Conservation (phyloP, 2,329 filamentous ascomycete species). For the Rachicladosporium sp. region DNA sequence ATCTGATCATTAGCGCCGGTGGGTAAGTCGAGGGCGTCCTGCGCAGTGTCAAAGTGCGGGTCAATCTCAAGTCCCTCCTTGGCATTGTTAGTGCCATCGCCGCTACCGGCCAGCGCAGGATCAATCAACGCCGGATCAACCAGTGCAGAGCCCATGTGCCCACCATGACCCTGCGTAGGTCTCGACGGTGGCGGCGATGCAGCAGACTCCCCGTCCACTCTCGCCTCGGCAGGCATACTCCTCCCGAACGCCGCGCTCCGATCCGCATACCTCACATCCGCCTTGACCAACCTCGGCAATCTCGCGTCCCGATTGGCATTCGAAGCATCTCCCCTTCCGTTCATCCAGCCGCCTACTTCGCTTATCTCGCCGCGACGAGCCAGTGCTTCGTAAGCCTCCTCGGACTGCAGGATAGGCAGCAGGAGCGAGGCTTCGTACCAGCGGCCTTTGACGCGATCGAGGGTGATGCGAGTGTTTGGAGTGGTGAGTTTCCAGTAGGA, state of each 20-base stretch:
- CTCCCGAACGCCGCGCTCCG: slow-evolving; percentile 30
- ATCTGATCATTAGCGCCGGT: too few species aligned
- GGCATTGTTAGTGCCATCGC: not conserved
- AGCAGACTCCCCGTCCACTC: slow-evolving; percentile 15
- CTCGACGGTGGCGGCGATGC: not conserved
- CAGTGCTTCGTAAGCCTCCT: slow-evolving; percentile 9
- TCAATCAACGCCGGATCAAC: slow-evolving; percentile 4
- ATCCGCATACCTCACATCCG: slow-evolving; percentile 20
- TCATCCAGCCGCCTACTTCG: slow-evolving; percentile 25
- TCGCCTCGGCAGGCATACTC: slow-evolving; percentile 26
- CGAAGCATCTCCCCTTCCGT: slow-evolving; percentile 23
- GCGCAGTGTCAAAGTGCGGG: slow-evolving; percentile 20
- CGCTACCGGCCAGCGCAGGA: not conserved
- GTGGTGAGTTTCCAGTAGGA: slow-evolving; percentile 33
- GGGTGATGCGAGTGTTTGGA: slow-evolving; percentile 22
- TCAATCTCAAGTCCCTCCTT: slow-evolving; percentile 14
- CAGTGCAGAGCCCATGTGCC: not conserved
- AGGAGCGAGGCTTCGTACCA: slow-evolving; percentile 48
- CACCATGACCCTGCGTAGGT: not conserved
- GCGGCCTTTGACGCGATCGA: slow-evolving; percentile 44
- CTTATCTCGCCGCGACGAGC: slow-evolving; percentile 19
- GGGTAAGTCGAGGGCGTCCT: slow-evolving; percentile 2
- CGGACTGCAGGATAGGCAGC: slow-evolving; percentile 28
- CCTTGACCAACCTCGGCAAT: slow-evolving; percentile 17
- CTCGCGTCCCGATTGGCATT: slow-evolving; percentile 17